A percentile compares a stretch with the other conserved stretches of the same genome.
phyloP scores from a whole-genome alignment of 1,284 basidiomycete genomes.

The Fomitopsis betulina region DNA sequence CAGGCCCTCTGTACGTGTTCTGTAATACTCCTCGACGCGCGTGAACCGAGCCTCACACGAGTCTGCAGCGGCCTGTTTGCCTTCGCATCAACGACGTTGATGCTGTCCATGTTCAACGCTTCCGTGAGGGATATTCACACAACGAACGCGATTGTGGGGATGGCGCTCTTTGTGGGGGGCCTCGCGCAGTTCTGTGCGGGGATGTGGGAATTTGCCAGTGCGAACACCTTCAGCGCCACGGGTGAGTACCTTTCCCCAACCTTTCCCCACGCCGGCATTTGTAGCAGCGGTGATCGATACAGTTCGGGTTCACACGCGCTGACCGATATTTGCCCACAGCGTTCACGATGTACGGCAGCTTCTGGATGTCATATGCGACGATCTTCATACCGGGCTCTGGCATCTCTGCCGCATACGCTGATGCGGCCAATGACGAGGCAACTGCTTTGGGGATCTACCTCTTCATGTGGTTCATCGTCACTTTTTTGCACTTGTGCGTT shows the following conservation, averaged over 20 bases:
- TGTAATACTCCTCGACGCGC: neutral
- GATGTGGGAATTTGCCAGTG: conserved; percentile 80
- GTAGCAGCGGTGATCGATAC: neutral
- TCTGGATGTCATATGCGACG: conserved; percentile 78
- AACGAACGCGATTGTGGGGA: conserved; percentile 79
- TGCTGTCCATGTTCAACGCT: conserved; percentile 66
- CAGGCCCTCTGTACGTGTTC: conserved; percentile 27
- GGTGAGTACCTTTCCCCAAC: conserved; percentile 40
- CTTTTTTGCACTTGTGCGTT: conserved; percentile 56
- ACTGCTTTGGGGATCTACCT: conserved; percentile 67
- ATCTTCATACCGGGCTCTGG: conserved; percentile 63
- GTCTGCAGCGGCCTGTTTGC: conserved; percentile 56
- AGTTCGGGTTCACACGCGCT: neutral
- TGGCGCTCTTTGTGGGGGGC: conserved; percentile 82
- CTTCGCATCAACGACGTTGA: conserved; percentile 71
- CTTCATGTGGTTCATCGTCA: conserved; percentile 68
- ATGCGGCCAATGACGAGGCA: conserved; percentile 38
- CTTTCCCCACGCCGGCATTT: neutral
- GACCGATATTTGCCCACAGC: conserved; percentile 40
- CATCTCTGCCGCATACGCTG: conserved; percentile 48
- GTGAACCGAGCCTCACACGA: neutral
- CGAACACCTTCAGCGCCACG: conserved; percentile 66
- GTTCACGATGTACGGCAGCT: conserved; percentile 79
- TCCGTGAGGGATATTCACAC: conserved; percentile 43
- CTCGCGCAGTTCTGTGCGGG: conserved; percentile 73